Evolutionary conservation across 805 yeast species (phyloP).

Genomic region (Lachancea fermentati): DNA sequence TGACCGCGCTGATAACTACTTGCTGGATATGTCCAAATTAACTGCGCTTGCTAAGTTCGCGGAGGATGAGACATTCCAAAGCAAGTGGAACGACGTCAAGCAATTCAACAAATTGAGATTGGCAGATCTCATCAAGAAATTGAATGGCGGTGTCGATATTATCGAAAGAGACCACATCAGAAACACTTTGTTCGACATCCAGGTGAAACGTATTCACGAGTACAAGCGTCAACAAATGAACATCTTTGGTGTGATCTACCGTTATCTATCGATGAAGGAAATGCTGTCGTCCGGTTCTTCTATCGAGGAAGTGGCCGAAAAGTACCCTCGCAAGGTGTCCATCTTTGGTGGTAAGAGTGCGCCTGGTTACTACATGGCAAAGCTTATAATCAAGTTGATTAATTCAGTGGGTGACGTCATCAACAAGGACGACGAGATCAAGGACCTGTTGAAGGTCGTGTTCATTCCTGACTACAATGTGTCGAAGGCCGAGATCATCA

Average conservation of each 20-base stretch:
- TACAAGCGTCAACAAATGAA: constrained; percentile 93
- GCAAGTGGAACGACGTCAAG: constrained; percentile 68
- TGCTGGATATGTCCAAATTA: constrained; percentile 62
- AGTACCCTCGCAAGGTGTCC: constrained; percentile 67
- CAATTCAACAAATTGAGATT: constrained; percentile 60
- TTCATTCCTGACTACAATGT: constrained; percentile 92
- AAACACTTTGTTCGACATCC: constrained; percentile 77
- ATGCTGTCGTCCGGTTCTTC: constrained; percentile 38
- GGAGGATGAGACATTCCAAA: constrained; percentile 63
- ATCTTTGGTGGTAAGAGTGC: constrained; percentile 95
- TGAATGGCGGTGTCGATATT: constrained; percentile 49
- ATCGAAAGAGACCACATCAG: constrained; percentile 52
- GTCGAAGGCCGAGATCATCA: constrained; percentile 85
- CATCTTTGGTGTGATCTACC: constrained; percentile 80
- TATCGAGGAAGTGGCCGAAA: constrained; percentile 50
- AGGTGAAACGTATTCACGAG: constrained; percentile 92
- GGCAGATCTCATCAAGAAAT: constrained; percentile 58
- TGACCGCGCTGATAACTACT: constrained; percentile 57
- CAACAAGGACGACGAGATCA: constrained; percentile 70
- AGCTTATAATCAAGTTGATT: constrained; percentile 78
- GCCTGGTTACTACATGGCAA: constrained; percentile 97
- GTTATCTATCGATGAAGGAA: constrained; percentile 72
- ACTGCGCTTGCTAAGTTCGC: constrained; percentile 61
- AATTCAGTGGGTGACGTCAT: constrained; percentile 77
- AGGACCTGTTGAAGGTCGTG: constrained; percentile 74